Evolutionary conservation across 805 yeast genomes (phyloP).

Genomic region (Kazachstania martiniae): DNA sequence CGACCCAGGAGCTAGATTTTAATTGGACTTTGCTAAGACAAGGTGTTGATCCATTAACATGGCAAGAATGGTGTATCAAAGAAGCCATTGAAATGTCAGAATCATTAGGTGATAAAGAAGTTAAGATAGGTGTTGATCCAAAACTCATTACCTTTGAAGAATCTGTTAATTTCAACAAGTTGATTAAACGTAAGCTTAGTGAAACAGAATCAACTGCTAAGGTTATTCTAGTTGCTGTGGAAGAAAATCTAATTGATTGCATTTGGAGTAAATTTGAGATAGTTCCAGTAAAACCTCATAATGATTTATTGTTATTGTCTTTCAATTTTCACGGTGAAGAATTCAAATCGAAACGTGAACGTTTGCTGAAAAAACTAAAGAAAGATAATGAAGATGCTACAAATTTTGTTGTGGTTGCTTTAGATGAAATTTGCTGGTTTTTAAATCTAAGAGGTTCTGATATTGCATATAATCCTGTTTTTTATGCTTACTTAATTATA

Average conservation of each 20-base stretch:
- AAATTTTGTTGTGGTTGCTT: slow-evolving; percentile 52
- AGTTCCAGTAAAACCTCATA: slow-evolving; percentile 45
- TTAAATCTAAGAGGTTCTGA: slow-evolving; percentile 78
- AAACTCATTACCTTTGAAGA: slow-evolving; percentile 45
- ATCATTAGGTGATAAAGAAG: slow-evolving; percentile 30
- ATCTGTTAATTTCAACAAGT: slow-evolving; percentile 20
- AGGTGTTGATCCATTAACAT: slow-evolving; percentile 63
- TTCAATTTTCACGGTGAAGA: slow-evolving; percentile 55
- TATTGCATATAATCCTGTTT: slow-evolving; percentile 78
- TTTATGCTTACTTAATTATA: slow-evolving; percentile 48
- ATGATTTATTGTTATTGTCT: slow-evolving; percentile 41
- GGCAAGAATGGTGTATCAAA: slow-evolving; percentile 71
- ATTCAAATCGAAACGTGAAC: slow-evolving; percentile 44
- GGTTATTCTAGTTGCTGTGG: slow-evolving; percentile 40
- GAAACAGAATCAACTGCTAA: slow-evolving; percentile 19
- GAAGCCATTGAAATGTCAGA: slow-evolving; percentile 37
- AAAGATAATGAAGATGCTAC: slow-evolving; percentile 9
- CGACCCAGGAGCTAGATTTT: slow-evolving; percentile 65
- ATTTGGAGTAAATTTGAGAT: slow-evolving; percentile 66
- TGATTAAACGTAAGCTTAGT: slow-evolving; percentile 14
- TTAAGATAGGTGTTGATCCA: slow-evolving; percentile 76
- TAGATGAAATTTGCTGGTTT: slow-evolving; percentile 90
- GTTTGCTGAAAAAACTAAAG: slow-evolving; percentile 31
- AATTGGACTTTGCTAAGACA: slow-evolving; percentile 77
- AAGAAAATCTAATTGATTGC: slow-evolving; percentile 57